phyloP scores from a whole-genome alignment of 164 flowering plant species.

The Buxus sempervirens region DNA sequence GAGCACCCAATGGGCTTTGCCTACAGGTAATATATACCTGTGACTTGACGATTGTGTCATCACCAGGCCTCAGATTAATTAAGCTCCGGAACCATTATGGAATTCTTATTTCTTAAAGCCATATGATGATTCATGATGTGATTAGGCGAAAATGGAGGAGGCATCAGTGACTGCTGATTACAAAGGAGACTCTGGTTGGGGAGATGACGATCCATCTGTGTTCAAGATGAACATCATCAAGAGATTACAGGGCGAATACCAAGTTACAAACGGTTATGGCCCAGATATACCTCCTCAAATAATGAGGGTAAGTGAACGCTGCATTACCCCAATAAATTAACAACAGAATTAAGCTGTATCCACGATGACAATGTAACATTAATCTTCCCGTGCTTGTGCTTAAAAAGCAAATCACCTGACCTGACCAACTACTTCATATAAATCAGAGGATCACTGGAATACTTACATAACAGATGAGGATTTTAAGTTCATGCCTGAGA shows the following conservation, averaged over 20 bases:
- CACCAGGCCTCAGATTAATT: too few species aligned
- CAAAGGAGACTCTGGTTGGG: slow-evolving; percentile 36
- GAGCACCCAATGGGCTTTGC: slow-evolving; percentile 55
- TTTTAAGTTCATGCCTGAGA: slow-evolving; percentile 42
- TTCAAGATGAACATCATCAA: slow-evolving; percentile 26
- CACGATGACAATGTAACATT: not conserved
- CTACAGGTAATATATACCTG: slow-evolving; percentile 31
- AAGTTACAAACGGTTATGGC: slow-evolving; percentile 62
- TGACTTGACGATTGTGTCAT: slow-evolving; percentile 27
- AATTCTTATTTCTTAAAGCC: too few species aligned
- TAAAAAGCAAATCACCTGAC: too few species aligned
- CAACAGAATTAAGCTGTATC: not conserved
- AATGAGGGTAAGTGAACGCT: slow-evolving; percentile 31
- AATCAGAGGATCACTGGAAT: slow-evolving; percentile 45
- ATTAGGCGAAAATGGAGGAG: slow-evolving; percentile 36
- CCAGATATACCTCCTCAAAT: slow-evolving; percentile 38
- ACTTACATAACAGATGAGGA: slow-evolving; percentile 44
- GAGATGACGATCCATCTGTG: slow-evolving; percentile 45
- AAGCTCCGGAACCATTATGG: too few species aligned
- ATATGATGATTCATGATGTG: slow-evolving; percentile 5
- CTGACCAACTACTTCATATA: not conserved
- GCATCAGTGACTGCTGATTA: slow-evolving; percentile 48
- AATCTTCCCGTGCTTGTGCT: too few species aligned
- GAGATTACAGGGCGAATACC: slow-evolving; percentile 42
- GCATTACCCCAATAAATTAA: not conserved